Evolutionary conservation across 495 filamentous ascomycete species (phyloP).

Genomic region (Penicillium canescens): DNA sequence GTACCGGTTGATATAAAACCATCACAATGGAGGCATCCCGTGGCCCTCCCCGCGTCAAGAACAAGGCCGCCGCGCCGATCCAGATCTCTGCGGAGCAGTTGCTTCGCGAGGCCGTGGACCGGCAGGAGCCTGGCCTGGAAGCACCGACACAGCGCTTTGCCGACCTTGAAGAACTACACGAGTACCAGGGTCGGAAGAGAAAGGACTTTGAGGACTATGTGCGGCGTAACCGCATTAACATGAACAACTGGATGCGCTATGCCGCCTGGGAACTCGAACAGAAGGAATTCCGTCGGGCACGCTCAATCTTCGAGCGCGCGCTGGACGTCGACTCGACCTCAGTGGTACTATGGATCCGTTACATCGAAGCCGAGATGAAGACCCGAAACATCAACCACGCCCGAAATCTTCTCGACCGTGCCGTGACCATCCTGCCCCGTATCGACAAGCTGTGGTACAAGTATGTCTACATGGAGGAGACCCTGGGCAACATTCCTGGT

Average conservation of each 20-base stretch:
- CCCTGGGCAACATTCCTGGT: constrained; percentile 86
- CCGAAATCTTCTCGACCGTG: constrained; percentile 89
- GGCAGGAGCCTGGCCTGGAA: constrained; percentile 85
- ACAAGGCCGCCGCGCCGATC: constrained; percentile 86
- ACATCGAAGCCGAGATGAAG: constrained; percentile 97
- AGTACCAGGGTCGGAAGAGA: constrained; percentile 92
- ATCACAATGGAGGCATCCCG: constrained; percentile 84
- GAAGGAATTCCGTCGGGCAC: constrained; percentile 93
- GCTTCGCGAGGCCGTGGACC: constrained; percentile 95
- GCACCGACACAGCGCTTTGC: constrained; percentile 93
- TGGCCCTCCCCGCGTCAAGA: constrained; percentile 94
- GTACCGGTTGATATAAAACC: neutral
- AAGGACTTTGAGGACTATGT: constrained; percentile 99
- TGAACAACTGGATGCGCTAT: constrained; percentile 99
- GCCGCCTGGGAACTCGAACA: constrained; percentile 97
- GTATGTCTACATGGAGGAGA: constrained; percentile 99
- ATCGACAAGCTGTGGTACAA: constrained; percentile 98
- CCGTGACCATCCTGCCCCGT: constrained; percentile 89
- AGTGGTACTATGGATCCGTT: constrained; percentile 82
- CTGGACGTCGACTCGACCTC: constrained; percentile 87
- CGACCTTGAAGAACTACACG: constrained; percentile 96
- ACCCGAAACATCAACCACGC: constrained; percentile 97
- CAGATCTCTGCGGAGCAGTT: constrained; percentile 98
- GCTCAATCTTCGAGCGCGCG: constrained; percentile 95
- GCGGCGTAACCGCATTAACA: constrained; percentile 87